Base-by-base conservation (phyloP, 1,139 yeast species). In the Geotrichum carabidarum region DNA sequence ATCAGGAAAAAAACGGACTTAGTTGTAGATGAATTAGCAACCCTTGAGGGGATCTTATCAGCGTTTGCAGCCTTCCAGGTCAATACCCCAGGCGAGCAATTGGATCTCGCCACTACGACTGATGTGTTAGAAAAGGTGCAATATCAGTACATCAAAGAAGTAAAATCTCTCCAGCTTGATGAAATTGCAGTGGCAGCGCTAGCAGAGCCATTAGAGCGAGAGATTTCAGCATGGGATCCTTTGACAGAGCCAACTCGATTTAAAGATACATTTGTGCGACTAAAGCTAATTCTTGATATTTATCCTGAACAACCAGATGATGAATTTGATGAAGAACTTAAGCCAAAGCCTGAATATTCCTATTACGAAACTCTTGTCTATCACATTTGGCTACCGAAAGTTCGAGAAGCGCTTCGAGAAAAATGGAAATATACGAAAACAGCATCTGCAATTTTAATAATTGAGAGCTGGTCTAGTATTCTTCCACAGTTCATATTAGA, bases 401-500 rank as follows among this genome's bases (percentile, higher is more conserved):
- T 77, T 0, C 57, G 63, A 5, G 47, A 62, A 0, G 66, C 65
- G 22, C 65, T 75, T 18, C 48, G 58, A n/a, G 55, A 63, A 8
- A 60, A 65, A 6, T 78, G 81, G 73, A 56, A 62, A 27, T 63
- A 70, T 66, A 11, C 56, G 68, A 31, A 58, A 71, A 54, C 71
- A 0, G 62, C 64, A 7, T 46, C 67, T 2, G 69, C 67, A 1
- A 55, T 71, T 7, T 50, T 63, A 3, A 52, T 71, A 12, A 55
- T 71, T 2, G 73, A 79, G 34, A 78, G 77, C 38, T 78, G 80
- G 75, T 70, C 70, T 41, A 66, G 67, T 0, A 58, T 78, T 0
- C 55, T 80, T 2, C 74, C 76, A 2, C 62, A 61, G 0, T 60
- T 61, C 17, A 60, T 76, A 6, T 58, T 71, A 14, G 63, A 69